Evolutionary conservation across 495 filamentous ascomycete species (phyloP), one percentile per base, ranked within the genome.

Genomic region (Hyaloscypha finlandica): DNA sequence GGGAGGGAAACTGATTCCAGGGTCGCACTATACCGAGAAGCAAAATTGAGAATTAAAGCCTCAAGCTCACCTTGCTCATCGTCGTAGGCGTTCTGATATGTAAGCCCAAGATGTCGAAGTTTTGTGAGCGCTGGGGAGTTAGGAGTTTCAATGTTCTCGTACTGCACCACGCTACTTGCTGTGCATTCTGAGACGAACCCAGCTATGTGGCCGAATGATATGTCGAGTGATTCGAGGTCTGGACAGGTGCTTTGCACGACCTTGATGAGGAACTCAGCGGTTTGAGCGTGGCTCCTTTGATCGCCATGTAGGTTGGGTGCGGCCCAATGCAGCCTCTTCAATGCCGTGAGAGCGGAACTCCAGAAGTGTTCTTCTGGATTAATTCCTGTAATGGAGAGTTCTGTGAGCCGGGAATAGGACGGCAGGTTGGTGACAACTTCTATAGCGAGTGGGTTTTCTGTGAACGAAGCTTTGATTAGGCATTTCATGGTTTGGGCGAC

Each of bases 211-310:
- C 3, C 12, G 1, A 59, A n/a, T 29, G 8, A 51, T 6, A 70
- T 60, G 25, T 64, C 59, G 4, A 70, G 48, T 4, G 35, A 63
- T 32, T 66, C 64, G 4, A 70, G 32, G 54, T 6, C 53, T 8
- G 68, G 68, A 35, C 68, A 70, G 2, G 68, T 70, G 32, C 60
- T 30, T 67, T 67, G 57, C 55, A 61, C 55, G 5, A 64, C 59
- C 31, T 70, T 66, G n/a, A 63, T 16, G 6, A 70, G 31, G 42
- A 51, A 64, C 4, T 29, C 8, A 22, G 29, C 42, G 6, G 37
- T 60, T 5, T 61, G 54, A 39, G 16, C 4, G 5, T 19, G 29
- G 25, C 32, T 57, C 16, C 25, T 14, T 20, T 52, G 37, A 8
- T 33, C 59, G 31, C 19, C 20, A n/a, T 52, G 19, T 6, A 39